A percentile compares a stretch with the other conserved stretches of the same genome.
These are phyloP conservation scores for Aspergillus eucalypticola DNA, from an alignment of 2,329 filamentous ascomycete species.

Conservation along the genomic window DNA sequence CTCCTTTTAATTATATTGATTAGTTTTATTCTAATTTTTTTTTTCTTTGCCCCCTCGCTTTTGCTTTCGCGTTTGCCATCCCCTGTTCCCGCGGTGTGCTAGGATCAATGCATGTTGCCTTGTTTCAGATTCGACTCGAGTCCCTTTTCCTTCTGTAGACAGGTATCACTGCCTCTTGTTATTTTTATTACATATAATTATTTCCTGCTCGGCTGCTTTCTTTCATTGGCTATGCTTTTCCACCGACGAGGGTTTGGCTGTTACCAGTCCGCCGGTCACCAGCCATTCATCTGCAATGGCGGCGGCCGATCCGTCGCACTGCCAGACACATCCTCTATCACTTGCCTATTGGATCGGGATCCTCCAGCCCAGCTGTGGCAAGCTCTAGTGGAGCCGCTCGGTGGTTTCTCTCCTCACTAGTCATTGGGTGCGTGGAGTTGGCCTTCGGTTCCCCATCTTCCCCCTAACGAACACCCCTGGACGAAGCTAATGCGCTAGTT, in stretches of 20 bases:
- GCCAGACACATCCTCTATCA: not conserved
- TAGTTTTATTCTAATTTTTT: slow-evolving; percentile 7
- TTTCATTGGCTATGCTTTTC: not conserved
- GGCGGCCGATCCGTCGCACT: not conserved
- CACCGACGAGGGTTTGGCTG: not conserved
- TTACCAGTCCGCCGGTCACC: not conserved
- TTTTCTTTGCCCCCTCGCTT: not conserved
- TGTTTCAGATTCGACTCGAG: slow-evolving; percentile 2
- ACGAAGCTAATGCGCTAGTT: slow-evolving; percentile 19
- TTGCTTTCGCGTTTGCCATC: slow-evolving; percentile 9
- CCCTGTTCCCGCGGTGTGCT: slow-evolving; percentile 4
- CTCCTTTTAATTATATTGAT: not conserved
- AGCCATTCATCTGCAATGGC: not conserved
- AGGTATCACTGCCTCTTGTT: too few relatives aligned
- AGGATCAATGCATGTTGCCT: not conserved
- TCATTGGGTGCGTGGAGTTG: slow-evolving; percentile 27
- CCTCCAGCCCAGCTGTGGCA: slow-evolving; percentile 22
- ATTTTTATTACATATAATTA: too few relatives aligned
- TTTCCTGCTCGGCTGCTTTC: too few relatives aligned
- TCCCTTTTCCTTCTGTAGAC: not conserved
- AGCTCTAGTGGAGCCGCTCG: slow-evolving; percentile 32
- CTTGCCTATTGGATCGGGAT: slow-evolving; percentile 7
- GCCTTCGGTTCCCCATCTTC: slow-evolving; percentile 22
- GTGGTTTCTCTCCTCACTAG: slow-evolving; percentile 29
- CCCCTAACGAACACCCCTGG: slow-evolving; percentile 38